These are phyloP conservation scores for Vitis vinifera DNA, from an alignment of 164 flowering plant species.

Conservation along the genomic window DNA sequence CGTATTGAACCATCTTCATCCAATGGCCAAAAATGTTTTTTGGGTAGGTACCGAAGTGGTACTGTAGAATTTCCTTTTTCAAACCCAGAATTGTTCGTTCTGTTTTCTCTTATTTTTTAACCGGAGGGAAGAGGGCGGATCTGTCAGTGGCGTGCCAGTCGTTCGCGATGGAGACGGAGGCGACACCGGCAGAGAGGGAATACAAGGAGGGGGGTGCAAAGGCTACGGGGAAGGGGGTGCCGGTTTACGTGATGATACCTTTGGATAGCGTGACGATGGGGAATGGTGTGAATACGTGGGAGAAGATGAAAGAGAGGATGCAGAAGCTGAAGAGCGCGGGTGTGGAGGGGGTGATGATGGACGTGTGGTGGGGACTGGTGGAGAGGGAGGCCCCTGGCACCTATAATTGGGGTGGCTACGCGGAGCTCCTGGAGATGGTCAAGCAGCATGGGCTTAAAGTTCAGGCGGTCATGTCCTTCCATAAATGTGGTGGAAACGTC, in stretches of 20 bases:
- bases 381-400: constrained; percentile 75
- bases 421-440: constrained; percentile 86
- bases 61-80: too few species aligned
- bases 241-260: constrained; percentile 96
- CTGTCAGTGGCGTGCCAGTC: constrained; percentile 76
- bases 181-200: constrained; percentile 17
- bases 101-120: too few species aligned
- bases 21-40: too few species aligned
- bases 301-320: constrained; percentile 84
- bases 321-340: constrained; percentile 92
- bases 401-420: constrained; percentile 92
- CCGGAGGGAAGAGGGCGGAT: constrained; percentile 34
- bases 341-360: constrained; percentile 95
- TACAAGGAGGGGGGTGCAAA: constrained; percentile 31
- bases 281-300: constrained; percentile 61
- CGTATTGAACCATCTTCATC: too few species aligned
- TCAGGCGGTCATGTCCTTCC: constrained; percentile 98
- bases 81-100: too few species aligned
- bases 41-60: too few species aligned
- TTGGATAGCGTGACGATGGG: constrained; percentile 82
- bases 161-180: constrained; percentile 27
- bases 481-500: constrained; percentile 97
- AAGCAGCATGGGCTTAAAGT: constrained; percentile 82
- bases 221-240: constrained; percentile 64
- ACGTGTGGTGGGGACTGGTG: constrained; percentile 99